Base-by-base conservation (phyloP, 2,329 filamentous ascomycete genomes). In the Xylariaceae sp. region DNA sequence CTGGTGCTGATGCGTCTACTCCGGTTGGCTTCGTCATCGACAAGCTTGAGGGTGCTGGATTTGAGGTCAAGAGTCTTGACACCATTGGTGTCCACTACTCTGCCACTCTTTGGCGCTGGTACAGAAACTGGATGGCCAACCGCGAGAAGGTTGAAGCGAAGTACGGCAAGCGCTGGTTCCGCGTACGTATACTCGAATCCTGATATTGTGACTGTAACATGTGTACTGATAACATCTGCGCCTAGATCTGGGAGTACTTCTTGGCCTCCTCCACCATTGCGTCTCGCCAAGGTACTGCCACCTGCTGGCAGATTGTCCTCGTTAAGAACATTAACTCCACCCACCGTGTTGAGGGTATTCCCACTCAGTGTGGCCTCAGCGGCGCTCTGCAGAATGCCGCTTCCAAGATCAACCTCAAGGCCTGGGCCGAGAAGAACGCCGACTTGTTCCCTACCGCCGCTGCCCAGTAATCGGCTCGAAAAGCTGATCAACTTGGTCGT, bases 51-150 rank as follows among this genome's bases (percentile, higher is more conserved):
- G 87, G 83, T 59, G 88, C 89, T 64, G 91, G 91, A 44, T 95
- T 91, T 69, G 94, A 97, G 77, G 80, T 97, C 75, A 97, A 97
- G 87, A 80, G 81, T 67, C 79, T 96, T 65, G 94, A 99, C 75
- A 97, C 93, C 50, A 84, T 97, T 69, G 93, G 94, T 72, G 91
- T 97, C 49, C 94, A 97, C 81, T 97, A 97, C 80, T 96, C 91
- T 54, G 92, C 92, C 55, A 97, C 94, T 34, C 80, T 99, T 64
- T 97, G 94, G 94, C 85, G 90, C 73, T 97, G 94, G 94, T 97
- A 97, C 82, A 84, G 94, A 67, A 97, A 97, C 84, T 97, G 94
- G 94, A 83, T 97, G 75, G 91, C 82, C 77, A 97, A 97, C 83
- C 82, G 83, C 68, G 90, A 96, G 60, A 95, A 96, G 80, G 89